Percentiles rank a stretch among this genome's conserved stretches.
Evolutionary conservation across 2,329 filamentous ascomycete species (phyloP).

Genomic region (Colletotrichum echinochloae): DNA sequence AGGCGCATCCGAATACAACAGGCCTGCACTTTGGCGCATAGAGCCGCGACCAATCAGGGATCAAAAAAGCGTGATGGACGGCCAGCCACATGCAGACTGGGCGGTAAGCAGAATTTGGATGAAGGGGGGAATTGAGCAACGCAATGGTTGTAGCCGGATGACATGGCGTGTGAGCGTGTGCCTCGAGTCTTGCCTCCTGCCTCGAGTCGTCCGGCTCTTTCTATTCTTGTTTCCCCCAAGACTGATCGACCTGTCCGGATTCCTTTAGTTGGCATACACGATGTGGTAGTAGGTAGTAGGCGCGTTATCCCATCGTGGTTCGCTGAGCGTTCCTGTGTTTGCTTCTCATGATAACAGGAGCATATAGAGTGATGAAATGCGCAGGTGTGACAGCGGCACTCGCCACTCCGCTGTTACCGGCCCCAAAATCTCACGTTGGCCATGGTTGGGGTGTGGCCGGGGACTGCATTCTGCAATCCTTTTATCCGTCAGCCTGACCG

Average conservation of each 20-base stretch:
- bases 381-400: slow-evolving; percentile 6
- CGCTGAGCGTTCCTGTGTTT: neutral
- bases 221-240: slow-evolving; percentile 1
- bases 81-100: slow-evolving; percentile 56
- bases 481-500: slow-evolving; percentile 14
- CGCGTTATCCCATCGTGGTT: neutral
- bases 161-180: slow-evolving; percentile 4
- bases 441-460: neutral
- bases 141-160: slow-evolving; percentile 36
- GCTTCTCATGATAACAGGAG: neutral
- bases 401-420: slow-evolving; percentile 9
- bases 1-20: slow-evolving; percentile 38
- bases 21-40: slow-evolving; percentile 44
- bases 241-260: neutral
- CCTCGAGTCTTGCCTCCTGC: neutral
- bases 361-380: slow-evolving; percentile 10
- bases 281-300: neutral
- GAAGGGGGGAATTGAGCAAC: slow-evolving; percentile 15
- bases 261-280: neutral
- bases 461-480: neutral
- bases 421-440: slow-evolving; percentile 40
- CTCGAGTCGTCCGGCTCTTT: slow-evolving; percentile 22
- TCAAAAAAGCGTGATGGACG: slow-evolving; percentile 52
- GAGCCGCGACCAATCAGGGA: slow-evolving; percentile 54
- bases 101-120: slow-evolving; percentile 55